Conservation (phyloP, 352 stramenopile genomes). For the Albugo laibachii region DNA sequence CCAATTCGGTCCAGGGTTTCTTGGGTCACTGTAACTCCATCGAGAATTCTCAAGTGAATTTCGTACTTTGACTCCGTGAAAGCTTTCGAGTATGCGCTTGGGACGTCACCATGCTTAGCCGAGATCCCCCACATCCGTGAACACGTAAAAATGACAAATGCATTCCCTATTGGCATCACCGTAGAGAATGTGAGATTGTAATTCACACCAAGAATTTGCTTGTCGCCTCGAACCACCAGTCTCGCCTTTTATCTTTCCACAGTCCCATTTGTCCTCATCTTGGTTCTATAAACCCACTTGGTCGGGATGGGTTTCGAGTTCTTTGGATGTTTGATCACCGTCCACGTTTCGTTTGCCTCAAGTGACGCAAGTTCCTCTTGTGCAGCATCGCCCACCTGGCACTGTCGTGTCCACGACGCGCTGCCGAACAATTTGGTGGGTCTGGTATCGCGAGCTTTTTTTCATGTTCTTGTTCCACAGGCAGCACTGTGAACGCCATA, state of each 20-base stretch:
- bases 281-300: slow-evolving; percentile 5
- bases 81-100: slow-evolving; percentile 4
- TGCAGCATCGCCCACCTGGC: neutral
- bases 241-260: slow-evolving; percentile 6
- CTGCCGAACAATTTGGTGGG: slow-evolving; percentile 7
- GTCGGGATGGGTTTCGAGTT: slow-evolving; percentile 5
- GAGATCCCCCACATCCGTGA: neutral
- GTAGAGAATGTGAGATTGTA: slow-evolving; percentile 2
- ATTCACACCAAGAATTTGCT: slow-evolving; percentile 1
- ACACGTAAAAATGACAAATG: slow-evolving; percentile 1
- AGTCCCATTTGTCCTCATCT: slow-evolving; percentile 1
- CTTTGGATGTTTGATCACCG: neutral
- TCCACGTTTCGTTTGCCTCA: slow-evolving; percentile 4
- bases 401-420: neutral
- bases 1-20: neutral
- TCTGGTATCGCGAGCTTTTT: neutral
- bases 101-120: slow-evolving; percentile 1
- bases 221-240: slow-evolving; percentile 3
- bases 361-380: slow-evolving; percentile 2
- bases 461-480: too few relatives aligned
- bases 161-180: slow-evolving; percentile 1
- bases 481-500: too few relatives aligned
- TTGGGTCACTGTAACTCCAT: neutral
- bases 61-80: neutral
- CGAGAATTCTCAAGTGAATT: slow-evolving; percentile 3